Evolutionary conservation across 2,329 filamentous ascomycete species (phyloP).

Genomic region (Stemphylium vesicarium): DNA sequence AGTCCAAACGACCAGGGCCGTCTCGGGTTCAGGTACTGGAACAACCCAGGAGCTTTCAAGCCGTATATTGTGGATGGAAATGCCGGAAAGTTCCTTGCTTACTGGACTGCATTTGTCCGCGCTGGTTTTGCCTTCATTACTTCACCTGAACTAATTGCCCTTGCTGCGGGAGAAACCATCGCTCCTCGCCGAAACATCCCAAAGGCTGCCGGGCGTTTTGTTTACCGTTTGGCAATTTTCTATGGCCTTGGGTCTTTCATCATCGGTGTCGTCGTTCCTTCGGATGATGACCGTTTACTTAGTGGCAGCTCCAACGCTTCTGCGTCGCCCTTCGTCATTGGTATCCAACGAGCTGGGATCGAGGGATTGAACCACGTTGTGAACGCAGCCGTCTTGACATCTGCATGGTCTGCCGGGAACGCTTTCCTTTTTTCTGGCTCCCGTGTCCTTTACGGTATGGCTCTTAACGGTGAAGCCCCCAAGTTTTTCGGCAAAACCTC

Average conservation of each 20-base stretch:
- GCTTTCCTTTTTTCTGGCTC: slow-evolving; percentile 66
- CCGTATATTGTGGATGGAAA: slow-evolving; percentile 58
- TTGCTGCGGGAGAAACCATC: slow-evolving; percentile 44
- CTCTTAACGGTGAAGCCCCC: slow-evolving; percentile 59
- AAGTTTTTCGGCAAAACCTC: slow-evolving; percentile 57
- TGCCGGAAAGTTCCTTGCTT: slow-evolving; percentile 68
- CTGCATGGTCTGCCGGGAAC: slow-evolving; percentile 74
- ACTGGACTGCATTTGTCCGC: slow-evolving; percentile 62
- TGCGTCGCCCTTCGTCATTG: slow-evolving; percentile 64
- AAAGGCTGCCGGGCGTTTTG: slow-evolving; percentile 59
- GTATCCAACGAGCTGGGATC: slow-evolving; percentile 71
- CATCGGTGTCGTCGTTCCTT: slow-evolving; percentile 66
- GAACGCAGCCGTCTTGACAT: slow-evolving; percentile 77
- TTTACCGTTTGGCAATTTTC: slow-evolving; percentile 62
- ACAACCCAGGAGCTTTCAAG: slow-evolving; percentile 63
- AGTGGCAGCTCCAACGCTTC: slow-evolving; percentile 41
- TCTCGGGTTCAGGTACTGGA: slow-evolving; percentile 72
- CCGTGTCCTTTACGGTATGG: slow-evolving; percentile 58
- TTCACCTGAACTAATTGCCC: slow-evolving; percentile 44
- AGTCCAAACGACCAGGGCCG: slow-evolving; percentile 43
- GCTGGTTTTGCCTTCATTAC: slow-evolving; percentile 55
- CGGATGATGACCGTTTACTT: slow-evolving; percentile 57
- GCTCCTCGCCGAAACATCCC: slow-evolving; percentile 55
- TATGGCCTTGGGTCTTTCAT: slow-evolving; percentile 61
- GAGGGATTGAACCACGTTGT: slow-evolving; percentile 72